These are phyloP conservation scores for Friedmanniomyces endolithicus DNA, from an alignment of 495 filamentous ascomycete species.

Conservation along the genomic window DNA sequence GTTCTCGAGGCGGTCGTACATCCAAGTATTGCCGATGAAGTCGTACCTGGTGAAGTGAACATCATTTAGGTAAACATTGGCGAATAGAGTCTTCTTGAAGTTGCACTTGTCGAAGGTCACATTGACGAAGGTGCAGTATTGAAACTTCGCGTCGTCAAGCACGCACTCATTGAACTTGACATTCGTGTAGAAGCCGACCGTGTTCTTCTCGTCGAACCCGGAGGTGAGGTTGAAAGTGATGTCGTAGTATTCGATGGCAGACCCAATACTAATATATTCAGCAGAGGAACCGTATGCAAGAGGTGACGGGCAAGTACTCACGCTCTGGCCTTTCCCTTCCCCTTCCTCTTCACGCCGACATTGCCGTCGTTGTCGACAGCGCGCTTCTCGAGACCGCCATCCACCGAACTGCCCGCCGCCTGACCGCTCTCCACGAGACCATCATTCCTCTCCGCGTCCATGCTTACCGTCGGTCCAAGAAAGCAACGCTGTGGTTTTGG, in stretches of 20 bases:
- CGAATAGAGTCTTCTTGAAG: not conserved
- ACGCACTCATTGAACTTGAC: conserved; percentile 1
- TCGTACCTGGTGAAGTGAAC: not conserved
- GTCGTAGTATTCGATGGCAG: not conserved
- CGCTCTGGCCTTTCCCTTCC: not conserved
- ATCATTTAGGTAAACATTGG: conserved; percentile 3
- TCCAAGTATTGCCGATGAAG: not conserved
- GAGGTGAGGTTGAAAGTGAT: not conserved
- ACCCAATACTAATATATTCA: not conserved
- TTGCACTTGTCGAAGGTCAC: not conserved
- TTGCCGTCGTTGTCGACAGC: too few relatives aligned
- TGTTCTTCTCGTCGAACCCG: not conserved
- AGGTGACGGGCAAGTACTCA: not conserved
- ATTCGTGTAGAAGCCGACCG: not conserved
- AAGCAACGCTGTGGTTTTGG: too few relatives aligned
- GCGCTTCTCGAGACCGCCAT: too few relatives aligned
- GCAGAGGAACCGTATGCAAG: not conserved
- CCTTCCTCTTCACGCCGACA: not conserved
- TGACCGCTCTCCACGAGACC: too few relatives aligned
- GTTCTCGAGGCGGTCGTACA: not conserved
- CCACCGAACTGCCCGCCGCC: too few relatives aligned
- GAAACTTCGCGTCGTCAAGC: not conserved
- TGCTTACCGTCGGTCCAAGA: too few relatives aligned
- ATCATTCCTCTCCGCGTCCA: too few relatives aligned
- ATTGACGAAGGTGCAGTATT: not conserved